Conservation (phyloP, 441 rosid genomes). For the Eutrema salsugineum region DNA sequence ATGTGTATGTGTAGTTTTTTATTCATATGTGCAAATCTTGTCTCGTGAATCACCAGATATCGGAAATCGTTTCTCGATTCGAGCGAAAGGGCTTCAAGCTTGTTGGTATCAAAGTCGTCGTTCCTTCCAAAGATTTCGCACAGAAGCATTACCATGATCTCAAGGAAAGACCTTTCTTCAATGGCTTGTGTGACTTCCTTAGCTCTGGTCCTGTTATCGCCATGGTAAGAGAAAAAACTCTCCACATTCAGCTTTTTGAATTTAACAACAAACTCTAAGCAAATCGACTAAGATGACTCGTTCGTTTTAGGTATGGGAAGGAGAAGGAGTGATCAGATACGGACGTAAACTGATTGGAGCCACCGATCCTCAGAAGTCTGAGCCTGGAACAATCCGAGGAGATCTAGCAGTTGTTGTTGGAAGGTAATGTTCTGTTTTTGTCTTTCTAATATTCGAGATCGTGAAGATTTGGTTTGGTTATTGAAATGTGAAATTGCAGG, state of each 20-base stretch:
- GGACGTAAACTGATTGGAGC: conserved; percentile 96
- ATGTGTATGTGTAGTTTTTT: conserved; percentile 1
- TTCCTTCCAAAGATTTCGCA: conserved; percentile 87
- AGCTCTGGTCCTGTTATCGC: conserved; percentile 98
- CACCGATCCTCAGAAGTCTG: conserved; percentile 97
- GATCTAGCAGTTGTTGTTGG: conserved; percentile 95
- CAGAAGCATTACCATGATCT: conserved; percentile 91
- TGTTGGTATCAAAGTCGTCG: conserved; percentile 71
- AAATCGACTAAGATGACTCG: not conserved
- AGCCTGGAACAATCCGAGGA: conserved; percentile 96
- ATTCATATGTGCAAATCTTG: not conserved
- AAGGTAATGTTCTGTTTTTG: conserved; percentile 43
- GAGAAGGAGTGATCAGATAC: conserved; percentile 89
- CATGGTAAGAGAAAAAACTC: conserved; percentile 48
- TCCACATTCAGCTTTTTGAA: not conserved
- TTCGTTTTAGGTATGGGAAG: conserved; percentile 83
- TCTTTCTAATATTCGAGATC: not conserved
- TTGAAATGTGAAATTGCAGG: conserved; percentile 36
- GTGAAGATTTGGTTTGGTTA: not conserved
- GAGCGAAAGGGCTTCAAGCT: conserved; percentile 98
- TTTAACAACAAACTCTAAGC: not conserved
- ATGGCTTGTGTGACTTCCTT: conserved; percentile 88
- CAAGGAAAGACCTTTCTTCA: conserved; percentile 91
- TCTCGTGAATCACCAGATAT: conserved; percentile 43
- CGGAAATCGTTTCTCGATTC: conserved; percentile 87